Evolutionary conservation across 345 rosid species (phyloP).

Genomic region (Pugionium dolabratum): DNA sequence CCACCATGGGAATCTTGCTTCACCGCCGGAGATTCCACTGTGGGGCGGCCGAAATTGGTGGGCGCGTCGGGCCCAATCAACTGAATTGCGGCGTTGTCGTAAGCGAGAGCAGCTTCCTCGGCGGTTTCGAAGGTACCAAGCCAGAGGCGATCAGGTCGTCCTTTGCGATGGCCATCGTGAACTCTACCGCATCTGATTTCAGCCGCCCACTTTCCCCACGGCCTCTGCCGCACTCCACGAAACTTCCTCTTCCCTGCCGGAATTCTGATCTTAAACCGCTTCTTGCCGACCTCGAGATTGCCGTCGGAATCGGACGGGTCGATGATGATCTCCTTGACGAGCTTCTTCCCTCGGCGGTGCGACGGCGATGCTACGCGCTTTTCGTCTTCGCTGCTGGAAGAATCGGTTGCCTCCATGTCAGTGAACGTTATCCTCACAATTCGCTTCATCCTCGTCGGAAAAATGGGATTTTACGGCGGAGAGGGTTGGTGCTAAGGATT

Average conservation of each 20-base stretch:
- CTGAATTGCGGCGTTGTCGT: slow-evolving; percentile 55
- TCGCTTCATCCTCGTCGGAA: slow-evolving; percentile 30
- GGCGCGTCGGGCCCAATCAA: slow-evolving; percentile 53
- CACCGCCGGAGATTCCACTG: slow-evolving; percentile 3
- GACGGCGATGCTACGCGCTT: not conserved
- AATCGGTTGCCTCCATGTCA: slow-evolving; percentile 51
- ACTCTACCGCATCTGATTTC: slow-evolving; percentile 52
- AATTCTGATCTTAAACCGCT: slow-evolving; percentile 30
- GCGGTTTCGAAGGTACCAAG: slow-evolving; percentile 51
- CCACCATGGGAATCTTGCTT: slow-evolving; percentile 23
- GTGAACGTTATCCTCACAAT: slow-evolving; percentile 43
- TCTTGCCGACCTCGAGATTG: slow-evolving; percentile 6
- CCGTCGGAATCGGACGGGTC: slow-evolving; percentile 3
- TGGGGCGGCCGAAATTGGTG: slow-evolving; percentile 48
- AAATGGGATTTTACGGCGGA: slow-evolving; percentile 11
- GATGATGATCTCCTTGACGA: slow-evolving; percentile 41
- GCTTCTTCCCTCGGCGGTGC: slow-evolving; percentile 40
- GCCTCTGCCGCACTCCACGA: slow-evolving; percentile 61
- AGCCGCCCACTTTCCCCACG: slow-evolving; percentile 51
- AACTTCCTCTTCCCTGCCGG: slow-evolving; percentile 41
- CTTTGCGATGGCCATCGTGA: slow-evolving; percentile 37
- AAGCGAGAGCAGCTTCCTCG: slow-evolving; percentile 61
- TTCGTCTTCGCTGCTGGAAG: slow-evolving; percentile 47
- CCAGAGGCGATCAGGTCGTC: slow-evolving; percentile 48
- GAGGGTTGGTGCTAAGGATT: slow-evolving; percentile 27